Conservation (phyloP, 257 asterid genomes). For the Scutellaria minor region DNA sequence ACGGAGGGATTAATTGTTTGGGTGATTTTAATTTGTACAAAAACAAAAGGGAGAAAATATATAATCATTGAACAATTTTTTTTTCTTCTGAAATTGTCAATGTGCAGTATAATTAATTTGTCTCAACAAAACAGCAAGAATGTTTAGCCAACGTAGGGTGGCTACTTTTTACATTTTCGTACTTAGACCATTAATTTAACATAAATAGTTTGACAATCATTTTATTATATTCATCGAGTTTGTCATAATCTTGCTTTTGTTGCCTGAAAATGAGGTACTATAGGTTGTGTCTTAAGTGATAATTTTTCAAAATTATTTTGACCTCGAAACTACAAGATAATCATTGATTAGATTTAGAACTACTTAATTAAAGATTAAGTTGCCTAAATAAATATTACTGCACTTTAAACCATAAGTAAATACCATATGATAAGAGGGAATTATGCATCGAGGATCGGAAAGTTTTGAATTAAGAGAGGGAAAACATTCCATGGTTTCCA, state of each 20-base stretch:
- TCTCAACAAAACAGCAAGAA: slow-evolving; percentile 5
- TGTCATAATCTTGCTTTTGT: slow-evolving; percentile 27
- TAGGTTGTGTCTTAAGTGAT: neutral
- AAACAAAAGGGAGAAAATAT: no score
- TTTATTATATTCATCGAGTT: slow-evolving; percentile 28
- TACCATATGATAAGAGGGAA: neutral
- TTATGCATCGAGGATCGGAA: slow-evolving; percentile 26
- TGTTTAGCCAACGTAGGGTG: slow-evolving; percentile 26
- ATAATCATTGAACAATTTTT: no score
- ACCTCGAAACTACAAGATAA: slow-evolving; percentile 15
- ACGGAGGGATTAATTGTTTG: no score
- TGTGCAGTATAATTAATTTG: no score
- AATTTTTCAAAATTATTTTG: slow-evolving; percentile 10
- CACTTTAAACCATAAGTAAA: no score
- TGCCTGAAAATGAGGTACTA: slow-evolving; percentile 35
- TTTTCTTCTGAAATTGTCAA: no score
- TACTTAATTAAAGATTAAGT: neutral
- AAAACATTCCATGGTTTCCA: slow-evolving; percentile 29
- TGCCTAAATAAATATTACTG: neutral
- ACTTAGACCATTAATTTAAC: slow-evolving; percentile 14
- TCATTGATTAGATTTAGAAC: slow-evolving; percentile 5
- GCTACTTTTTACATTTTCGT: slow-evolving; percentile 26
- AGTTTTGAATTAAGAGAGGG: slow-evolving; percentile 22
- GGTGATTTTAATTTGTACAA: no score
- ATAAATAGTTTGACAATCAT: slow-evolving; percentile 26